These are phyloP conservation scores for Pseudopithomyces maydicus DNA, from an alignment of 2,329 filamentous ascomycete species.

Conservation along the genomic window DNA sequence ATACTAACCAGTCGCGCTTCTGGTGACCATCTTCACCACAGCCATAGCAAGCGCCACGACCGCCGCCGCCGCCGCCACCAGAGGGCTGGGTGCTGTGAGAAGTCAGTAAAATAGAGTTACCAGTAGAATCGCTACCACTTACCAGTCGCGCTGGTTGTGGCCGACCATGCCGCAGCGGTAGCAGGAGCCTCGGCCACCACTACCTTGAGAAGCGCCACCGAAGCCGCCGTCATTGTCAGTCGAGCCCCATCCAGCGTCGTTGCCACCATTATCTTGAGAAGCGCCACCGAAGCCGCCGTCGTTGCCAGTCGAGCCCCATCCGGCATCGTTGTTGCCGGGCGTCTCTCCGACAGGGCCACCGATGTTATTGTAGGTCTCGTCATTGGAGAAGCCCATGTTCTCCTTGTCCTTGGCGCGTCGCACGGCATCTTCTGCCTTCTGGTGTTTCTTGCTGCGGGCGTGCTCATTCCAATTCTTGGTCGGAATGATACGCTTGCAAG, in stretches of 20 bases:
- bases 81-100: slow-evolving; percentile 32
- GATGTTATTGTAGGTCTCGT: slow-evolving; percentile 10
- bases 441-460: slow-evolving; percentile 41
- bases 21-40: slow-evolving; percentile 32
- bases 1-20: slow-evolving; percentile 30
- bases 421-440: slow-evolving; percentile 13
- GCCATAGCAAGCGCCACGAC: slow-evolving; percentile 31
- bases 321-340: not conserved
- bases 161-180: slow-evolving; percentile 48
- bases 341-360: not conserved
- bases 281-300: slow-evolving; percentile 12
- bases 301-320: slow-evolving; percentile 8
- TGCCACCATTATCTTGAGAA: slow-evolving; percentile 50
- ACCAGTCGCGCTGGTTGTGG: slow-evolving; percentile 32
- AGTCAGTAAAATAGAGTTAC: not conserved
- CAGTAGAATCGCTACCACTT: slow-evolving; percentile 26
- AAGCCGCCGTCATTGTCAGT: slow-evolving; percentile 16
- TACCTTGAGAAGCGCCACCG: slow-evolving; percentile 49
- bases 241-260: not conserved
- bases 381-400: slow-evolving; percentile 14
- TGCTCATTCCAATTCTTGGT: slow-evolving; percentile 40
- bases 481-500: slow-evolving; percentile 35
- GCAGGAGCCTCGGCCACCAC: slow-evolving; percentile 44
- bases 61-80: slow-evolving; percentile 16
- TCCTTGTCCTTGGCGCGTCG: slow-evolving; percentile 27